A percentile compares a stretch with the other conserved stretches of the same genome.
Evolutionary conservation across 2,329 filamentous ascomycete species (phyloP).

Genomic region (Fusarium sp.): DNA sequence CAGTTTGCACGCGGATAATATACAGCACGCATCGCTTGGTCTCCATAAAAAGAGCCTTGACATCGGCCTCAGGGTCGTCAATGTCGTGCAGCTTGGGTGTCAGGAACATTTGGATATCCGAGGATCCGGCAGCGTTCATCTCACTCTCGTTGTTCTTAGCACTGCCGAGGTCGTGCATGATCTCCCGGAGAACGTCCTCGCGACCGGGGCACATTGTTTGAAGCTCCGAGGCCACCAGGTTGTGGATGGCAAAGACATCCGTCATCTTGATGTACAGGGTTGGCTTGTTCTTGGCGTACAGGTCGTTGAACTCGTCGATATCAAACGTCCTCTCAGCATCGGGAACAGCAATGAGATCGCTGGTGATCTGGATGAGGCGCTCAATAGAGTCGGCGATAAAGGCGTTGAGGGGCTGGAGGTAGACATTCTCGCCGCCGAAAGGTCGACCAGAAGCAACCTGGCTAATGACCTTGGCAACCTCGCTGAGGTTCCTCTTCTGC

Average conservation of each 20-base stretch:
- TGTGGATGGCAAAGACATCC: slow-evolving; percentile 96
- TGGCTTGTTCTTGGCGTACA: slow-evolving; percentile 95
- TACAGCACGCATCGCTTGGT: slow-evolving; percentile 97
- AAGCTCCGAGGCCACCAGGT: slow-evolving; percentile 81
- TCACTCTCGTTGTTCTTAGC: slow-evolving; percentile 97
- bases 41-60: slow-evolving; percentile 96
- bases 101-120: slow-evolving; percentile 89
- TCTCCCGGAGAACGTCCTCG: slow-evolving; percentile 89
- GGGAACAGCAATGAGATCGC: slow-evolving; percentile 79
- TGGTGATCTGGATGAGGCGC: slow-evolving; percentile 77
- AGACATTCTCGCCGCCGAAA: slow-evolving; percentile 94
- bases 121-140: slow-evolving; percentile 82
- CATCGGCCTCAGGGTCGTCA: slow-evolving; percentile 89
- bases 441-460: slow-evolving; percentile 88
- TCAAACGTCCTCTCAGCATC: slow-evolving; percentile 93
- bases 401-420: slow-evolving; percentile 91
- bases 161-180: slow-evolving; percentile 91
- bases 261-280: slow-evolving; percentile 99
- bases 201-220: slow-evolving; percentile 76
- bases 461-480: slow-evolving; percentile 89
- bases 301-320: slow-evolving; percentile 98
- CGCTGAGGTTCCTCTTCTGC: slow-evolving; percentile 89
- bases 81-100: slow-evolving; percentile 88
- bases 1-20: slow-evolving; percentile 95
- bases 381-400: slow-evolving; percentile 88